phyloP scores from a whole-genome alignment of 192 early-diverging fungal species.

The Backusella tarrabulga region DNA sequence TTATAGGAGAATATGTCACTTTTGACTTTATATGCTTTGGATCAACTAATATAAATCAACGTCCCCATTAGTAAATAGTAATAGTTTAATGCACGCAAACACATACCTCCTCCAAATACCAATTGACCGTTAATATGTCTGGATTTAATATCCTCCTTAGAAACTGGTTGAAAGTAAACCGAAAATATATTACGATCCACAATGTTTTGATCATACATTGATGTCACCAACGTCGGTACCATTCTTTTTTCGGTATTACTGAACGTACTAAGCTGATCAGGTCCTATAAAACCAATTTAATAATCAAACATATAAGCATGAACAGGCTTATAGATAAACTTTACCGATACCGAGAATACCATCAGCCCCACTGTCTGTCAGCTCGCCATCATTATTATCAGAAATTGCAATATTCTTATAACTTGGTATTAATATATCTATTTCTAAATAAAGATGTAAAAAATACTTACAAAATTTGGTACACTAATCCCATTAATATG shows the following conservation, averaged over 20 bases:
- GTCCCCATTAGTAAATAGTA: not conserved
- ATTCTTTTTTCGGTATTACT: slow-evolving; percentile 22
- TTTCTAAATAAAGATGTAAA: not conserved
- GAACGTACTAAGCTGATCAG: slow-evolving; percentile 23
- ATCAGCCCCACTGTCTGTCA: slow-evolving; percentile 28
- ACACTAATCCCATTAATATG: not conserved
- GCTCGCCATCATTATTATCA: slow-evolving; percentile 34
- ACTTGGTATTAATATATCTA: not conserved
- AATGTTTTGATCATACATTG: slow-evolving; percentile 23
- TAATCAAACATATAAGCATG: not conserved
- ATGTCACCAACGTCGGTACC: slow-evolving; percentile 24
- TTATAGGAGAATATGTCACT: slow-evolving; percentile 16
- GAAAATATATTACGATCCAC: slow-evolving; percentile 31
- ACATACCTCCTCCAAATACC: slow-evolving; percentile 31
- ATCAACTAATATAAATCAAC: slow-evolving; percentile 16
- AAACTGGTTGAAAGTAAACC: slow-evolving; percentile 24
- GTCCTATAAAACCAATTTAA: slow-evolving; percentile 4
- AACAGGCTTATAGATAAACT: not conserved
- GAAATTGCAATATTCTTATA: slow-evolving; percentile 30
- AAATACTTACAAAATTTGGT: slow-evolving; percentile 14
- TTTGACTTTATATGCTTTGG: slow-evolving; percentile 6
- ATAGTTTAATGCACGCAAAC: not conserved
- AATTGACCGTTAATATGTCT: slow-evolving; percentile 25
- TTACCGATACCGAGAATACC: slow-evolving; percentile 16
- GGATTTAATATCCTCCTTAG: not conserved